phyloP scores from a whole-genome alignment of 2,329 filamentous ascomycete genomes.

The Knufia petricola region DNA sequence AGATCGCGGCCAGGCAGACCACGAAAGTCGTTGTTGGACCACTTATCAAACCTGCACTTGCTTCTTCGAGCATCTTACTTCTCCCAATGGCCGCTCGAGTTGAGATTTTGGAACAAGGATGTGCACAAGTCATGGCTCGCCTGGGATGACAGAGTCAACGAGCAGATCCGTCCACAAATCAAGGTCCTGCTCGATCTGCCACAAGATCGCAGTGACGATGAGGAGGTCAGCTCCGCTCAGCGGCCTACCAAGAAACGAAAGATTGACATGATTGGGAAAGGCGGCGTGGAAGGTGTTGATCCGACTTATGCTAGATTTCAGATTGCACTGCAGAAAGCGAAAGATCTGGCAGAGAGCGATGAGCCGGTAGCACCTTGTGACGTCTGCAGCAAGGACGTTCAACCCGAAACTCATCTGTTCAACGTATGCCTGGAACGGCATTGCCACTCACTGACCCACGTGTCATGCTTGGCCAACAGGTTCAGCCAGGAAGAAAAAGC shows the following conservation, averaged over 20 bases:
- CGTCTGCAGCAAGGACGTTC: slow-evolving; percentile 39
- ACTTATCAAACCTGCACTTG: slow-evolving; percentile 71
- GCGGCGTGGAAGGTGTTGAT: slow-evolving; percentile 39
- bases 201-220: slow-evolving; percentile 19
- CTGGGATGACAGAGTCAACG: slow-evolving; percentile 44
- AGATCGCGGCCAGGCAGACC: slow-evolving; percentile 48
- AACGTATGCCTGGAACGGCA: slow-evolving; percentile 42
- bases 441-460: slow-evolving; percentile 44
- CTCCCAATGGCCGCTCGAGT: slow-evolving; percentile 65
- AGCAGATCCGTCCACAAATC: slow-evolving; percentile 41
- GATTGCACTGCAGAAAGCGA: slow-evolving; percentile 44
- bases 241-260: slow-evolving; percentile 16
- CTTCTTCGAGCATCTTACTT: slow-evolving; percentile 74
- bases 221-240: slow-evolving; percentile 21
- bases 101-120: slow-evolving; percentile 69
- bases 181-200: slow-evolving; percentile 46
- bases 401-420: slow-evolving; percentile 32
- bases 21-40: slow-evolving; percentile 51
- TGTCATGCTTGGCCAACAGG: slow-evolving; percentile 45
- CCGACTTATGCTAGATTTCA: slow-evolving; percentile 44
- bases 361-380: slow-evolving; percentile 34
- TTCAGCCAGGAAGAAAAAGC: slow-evolving; percentile 39
- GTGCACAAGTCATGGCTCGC: slow-evolving; percentile 59
- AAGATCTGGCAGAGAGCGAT: slow-evolving; percentile 31
- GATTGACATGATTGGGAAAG: slow-evolving; percentile 23